Percentiles rank a stretch among this genome's conserved stretches.
These are phyloP conservation scores for Pseudoturritis turrita DNA, from an alignment of 345 rosid species.

Conservation along the genomic window DNA sequence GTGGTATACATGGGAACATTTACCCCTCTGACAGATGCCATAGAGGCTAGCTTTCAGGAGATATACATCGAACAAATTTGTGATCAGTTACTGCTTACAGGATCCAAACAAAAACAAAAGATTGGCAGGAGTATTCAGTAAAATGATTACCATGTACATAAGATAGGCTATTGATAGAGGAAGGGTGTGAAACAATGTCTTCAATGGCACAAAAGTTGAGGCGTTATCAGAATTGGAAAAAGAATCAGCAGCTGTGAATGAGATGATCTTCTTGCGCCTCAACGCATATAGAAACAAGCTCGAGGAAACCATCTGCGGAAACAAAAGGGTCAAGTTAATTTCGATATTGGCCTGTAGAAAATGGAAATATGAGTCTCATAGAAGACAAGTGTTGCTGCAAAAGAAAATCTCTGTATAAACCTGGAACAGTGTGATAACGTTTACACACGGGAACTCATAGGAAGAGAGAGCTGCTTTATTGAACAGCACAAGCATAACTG, in stretches of 20 bases:
- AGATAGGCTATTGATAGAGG: conserved; percentile 80
- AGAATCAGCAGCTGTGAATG: conserved; percentile 60
- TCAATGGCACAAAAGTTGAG: conserved; percentile 50
- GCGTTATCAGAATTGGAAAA: conserved; percentile 41
- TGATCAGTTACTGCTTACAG: conserved; percentile 9
- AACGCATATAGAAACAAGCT: conserved; percentile 64
- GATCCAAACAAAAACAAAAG: not conserved
- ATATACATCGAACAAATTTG: conserved; percentile 22
- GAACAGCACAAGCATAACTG: conserved; percentile 90
- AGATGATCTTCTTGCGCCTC: conserved; percentile 64
- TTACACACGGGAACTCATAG: conserved; percentile 77
- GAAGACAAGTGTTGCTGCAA: not conserved
- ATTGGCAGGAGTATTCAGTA: not conserved
- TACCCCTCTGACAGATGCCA: conserved; percentile 97
- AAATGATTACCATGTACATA: conserved; percentile 75
- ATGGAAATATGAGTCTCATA: not conserved
- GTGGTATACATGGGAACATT: conserved; percentile 99
- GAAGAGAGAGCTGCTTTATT: conserved; percentile 99
- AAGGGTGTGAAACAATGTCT: conserved; percentile 68
- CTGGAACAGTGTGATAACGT: conserved; percentile 89
- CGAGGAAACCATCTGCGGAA: conserved; percentile 69
- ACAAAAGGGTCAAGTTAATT: not conserved
- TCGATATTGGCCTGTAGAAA: not conserved
- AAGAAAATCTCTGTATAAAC: conserved; percentile 29
- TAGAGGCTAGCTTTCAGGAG: conserved; percentile 71